Percentiles rank a stretch among this genome's conserved stretches.
Evolutionary conservation across 1,139 yeast genomes (phyloP).

Genomic region (Geotrichum klebahnii): DNA sequence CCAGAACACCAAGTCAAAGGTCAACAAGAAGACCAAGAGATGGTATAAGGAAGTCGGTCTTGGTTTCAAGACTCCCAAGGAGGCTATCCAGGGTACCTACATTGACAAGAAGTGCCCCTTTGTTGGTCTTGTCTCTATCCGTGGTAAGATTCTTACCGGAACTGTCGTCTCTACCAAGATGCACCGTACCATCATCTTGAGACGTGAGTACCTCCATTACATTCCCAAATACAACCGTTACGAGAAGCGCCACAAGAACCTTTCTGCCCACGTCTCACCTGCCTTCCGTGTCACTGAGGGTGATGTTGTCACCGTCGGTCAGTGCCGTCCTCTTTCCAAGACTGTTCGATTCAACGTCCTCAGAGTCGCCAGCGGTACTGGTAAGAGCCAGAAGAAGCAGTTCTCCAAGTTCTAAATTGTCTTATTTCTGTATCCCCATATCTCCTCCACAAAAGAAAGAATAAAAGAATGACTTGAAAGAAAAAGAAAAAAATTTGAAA

Average conservation of each 20-base stretch:
- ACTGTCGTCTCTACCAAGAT: conserved; percentile 99
- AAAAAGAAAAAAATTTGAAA: too few species aligned
- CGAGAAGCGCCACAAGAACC: conserved; percentile 99
- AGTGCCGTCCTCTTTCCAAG: conserved; percentile 99
- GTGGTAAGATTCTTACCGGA: conserved; percentile 96
- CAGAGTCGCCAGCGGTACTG: conserved; percentile 86
- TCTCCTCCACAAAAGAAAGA: too few species aligned
- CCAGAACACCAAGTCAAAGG: conserved; percentile 99
- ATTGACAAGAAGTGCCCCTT: conserved; percentile 99
- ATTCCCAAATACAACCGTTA: conserved; percentile 99
- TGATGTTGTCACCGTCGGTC: conserved; percentile 98
- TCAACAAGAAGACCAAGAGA: conserved; percentile 98
- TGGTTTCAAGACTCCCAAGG: conserved; percentile 99
- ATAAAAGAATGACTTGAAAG: too few species aligned
- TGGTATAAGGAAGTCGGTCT: conserved; percentile 99
- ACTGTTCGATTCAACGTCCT: conserved; percentile 99
- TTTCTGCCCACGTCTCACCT: conserved; percentile 99
- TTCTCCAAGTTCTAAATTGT: conserved; percentile 97
- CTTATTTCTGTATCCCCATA: too few species aligned
- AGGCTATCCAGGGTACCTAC: conserved; percentile 98
- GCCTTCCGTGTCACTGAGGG: conserved; percentile 99
- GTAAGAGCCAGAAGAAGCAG: conserved; percentile 62
- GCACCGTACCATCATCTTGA: conserved; percentile 99
- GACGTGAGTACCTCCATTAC: conserved; percentile 99
- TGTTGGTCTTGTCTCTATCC: conserved; percentile 93